Conservation (phyloP, 306 rosid species). For the Cotoneaster glaucophyllus region DNA sequence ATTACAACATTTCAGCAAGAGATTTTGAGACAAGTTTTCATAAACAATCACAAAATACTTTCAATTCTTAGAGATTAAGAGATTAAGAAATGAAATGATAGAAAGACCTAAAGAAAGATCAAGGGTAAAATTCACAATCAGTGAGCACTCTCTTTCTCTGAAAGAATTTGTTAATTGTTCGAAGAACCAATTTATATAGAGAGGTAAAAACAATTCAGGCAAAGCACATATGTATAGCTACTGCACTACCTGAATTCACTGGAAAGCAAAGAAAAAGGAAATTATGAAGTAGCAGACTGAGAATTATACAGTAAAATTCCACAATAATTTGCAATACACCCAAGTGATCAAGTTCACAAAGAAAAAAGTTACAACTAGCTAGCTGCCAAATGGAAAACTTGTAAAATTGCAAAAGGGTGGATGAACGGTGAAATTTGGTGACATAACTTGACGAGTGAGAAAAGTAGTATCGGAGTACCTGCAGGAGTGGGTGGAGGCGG, state of each 20-base stretch:
- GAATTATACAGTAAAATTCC: background rate
- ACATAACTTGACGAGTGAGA: background rate
- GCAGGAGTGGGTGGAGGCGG: conserved; percentile 80
- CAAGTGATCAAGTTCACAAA: background rate
- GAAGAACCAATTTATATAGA: background rate
- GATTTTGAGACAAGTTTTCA: background rate
- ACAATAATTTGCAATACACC: background rate
- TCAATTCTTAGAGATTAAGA: background rate
- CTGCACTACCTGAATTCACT: background rate
- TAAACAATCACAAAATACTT: background rate
- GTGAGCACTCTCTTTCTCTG: background rate
- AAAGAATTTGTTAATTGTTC: background rate
- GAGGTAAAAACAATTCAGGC: background rate
- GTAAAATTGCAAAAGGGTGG: background rate
- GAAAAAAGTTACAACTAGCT: background rate
- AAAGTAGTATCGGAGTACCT: conserved; percentile 37
- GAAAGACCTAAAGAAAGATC: background rate
- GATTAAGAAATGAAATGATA: background rate
- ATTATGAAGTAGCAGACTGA: background rate
- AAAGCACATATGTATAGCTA: background rate
- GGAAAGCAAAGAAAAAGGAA: background rate
- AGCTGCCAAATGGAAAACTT: background rate
- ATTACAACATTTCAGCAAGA: background rate
- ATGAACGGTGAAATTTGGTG: background rate
- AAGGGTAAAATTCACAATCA: background rate